Conservation (phyloP, 495 filamentous ascomycete species). For the Aspergillus leporis region DNA sequence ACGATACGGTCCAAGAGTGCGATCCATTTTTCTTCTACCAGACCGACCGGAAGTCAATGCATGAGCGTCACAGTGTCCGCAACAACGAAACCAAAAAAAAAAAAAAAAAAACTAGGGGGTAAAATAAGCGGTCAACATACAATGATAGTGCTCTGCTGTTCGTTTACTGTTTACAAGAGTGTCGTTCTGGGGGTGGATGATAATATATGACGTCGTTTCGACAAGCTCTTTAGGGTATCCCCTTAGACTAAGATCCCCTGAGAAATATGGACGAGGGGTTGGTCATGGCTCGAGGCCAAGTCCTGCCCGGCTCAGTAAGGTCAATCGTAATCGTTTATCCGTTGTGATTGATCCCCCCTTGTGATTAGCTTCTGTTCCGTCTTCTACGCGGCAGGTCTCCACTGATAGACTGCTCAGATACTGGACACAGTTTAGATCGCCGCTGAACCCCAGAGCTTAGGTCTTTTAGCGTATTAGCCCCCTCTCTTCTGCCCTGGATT, state of each 20-base stretch:
- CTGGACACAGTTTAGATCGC: neutral
- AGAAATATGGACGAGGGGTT: neutral
- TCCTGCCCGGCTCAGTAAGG: neutral
- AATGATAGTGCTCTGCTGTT: neutral
- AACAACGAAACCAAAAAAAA: too few relatives aligned
- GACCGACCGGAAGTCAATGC: neutral
- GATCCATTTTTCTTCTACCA: neutral
- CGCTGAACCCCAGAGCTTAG: slow-evolving; percentile 1
- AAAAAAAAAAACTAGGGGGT: neutral
- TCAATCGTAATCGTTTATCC: neutral
- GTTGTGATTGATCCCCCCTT: neutral
- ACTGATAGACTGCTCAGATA: neutral
- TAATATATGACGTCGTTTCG: slow-evolving; percentile 3
- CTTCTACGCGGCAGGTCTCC: slow-evolving; percentile 1
- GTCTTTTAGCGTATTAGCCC: neutral
- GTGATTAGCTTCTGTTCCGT: slow-evolving; percentile 1
- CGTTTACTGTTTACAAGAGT: neutral
- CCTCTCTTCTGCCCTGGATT: neutral
- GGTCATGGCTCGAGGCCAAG: neutral
- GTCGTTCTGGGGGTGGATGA: neutral
- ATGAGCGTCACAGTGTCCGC: neutral
- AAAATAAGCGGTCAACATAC: neutral
- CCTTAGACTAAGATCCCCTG: neutral
- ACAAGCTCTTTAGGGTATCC: neutral
- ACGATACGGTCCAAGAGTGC: slow-evolving; percentile 5